Base-by-base conservation (phyloP, 1,284 basidiomycete genomes). In the Sporisorium graminicola region DNA sequence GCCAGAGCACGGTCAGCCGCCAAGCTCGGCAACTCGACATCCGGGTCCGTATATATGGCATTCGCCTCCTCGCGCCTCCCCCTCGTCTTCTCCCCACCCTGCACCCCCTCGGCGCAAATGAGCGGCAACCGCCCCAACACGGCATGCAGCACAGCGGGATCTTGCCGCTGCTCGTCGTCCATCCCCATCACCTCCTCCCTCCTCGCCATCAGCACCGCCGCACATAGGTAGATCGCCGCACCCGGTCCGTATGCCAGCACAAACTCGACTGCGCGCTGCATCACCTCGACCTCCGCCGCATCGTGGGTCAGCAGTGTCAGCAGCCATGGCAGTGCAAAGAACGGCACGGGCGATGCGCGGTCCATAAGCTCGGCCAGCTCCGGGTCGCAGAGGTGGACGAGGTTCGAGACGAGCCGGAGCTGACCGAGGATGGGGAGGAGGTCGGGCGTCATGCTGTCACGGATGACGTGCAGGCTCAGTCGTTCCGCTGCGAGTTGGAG, bases 291-390 rank as follows among this genome's bases (percentile, higher is more conserved):
- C 20, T 58, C 90, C 3, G 91, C 89, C 24, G 95, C 88, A 80
- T 96, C 94, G 85, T 98, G 95, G 6, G 94, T 91, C 86, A 97
- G 93, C 31, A 97, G 88, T 0, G 94, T 96, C 42, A 98, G 88
- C 42, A 97, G 89, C 87, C 95, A 94, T 13, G 94, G 93, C 9
- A 98, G 89, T 0, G 94, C 93, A 83, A 92, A 94, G 85, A 92
- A 94, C 0, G 93, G 94, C 3, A 94, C 87, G 0, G 91, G 90
- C 0, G 91, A 89, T 24, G 87, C 87, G 53, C 89, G 87, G 85
- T 93, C 91, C 3, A 94, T 88, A 20, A 92, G 85, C 18, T 87
- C 84, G 0, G 93, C 90, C 58, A 92, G 91, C n/a, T 89, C 86
- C 2, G 91, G 89, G 82, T 97, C 94, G 3, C 89, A 90, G 1